Evolutionary conservation across 192 early-diverging fungal species (phyloP), one percentile per base, ranked within the genome.

Genomic region (Coemansia aciculifera): DNA sequence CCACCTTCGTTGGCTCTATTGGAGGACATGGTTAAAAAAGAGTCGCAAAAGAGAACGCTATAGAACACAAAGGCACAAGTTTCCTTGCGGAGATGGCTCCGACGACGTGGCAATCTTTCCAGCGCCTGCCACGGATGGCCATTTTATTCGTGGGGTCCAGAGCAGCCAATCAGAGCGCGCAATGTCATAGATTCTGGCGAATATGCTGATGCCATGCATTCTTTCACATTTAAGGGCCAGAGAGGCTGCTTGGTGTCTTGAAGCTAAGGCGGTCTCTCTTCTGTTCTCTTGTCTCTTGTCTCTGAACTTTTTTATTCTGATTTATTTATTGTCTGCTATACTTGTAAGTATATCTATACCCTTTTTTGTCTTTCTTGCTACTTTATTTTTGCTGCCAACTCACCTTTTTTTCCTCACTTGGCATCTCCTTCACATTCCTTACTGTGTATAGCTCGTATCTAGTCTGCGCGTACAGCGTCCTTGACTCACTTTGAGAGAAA

Each of bases 101-200:
- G 46, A 19, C 49, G 73, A 69, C 73, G 67, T 69, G 67, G 73
- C 73, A 66, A 44, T 36, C 19, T 5, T 29, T 46, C 15, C 24
- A 15, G 21, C 62, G 62, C 42, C 32, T 64, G 21, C 24, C 23
- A 59, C 27, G 38, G 59, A 19, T 17, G 43, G 75, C 69, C 29
- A 57, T 72, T 51, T 60, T 59, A 78, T 78, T 78, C 68, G 77
- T 39, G 43, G 65, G 60, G 31, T 3, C 9, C 27, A 48, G 15
- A 13, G 15, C 66, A 69, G 78, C 78, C 78, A 80, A 80, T 80
- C 17, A 60, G 42, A 24, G 36, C 24, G 19, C 48, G 72, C 72
- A 68, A 79, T 71, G 77, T 79, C 77, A 79, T 54, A 63, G 63
- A 21, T 56, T 57, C 43, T 9, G 17, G 5, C 21, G 43, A 64